These are phyloP conservation scores for Geotrichum restrictum DNA, from an alignment of 1,139 yeast genomes.

Conservation along the genomic window DNA sequence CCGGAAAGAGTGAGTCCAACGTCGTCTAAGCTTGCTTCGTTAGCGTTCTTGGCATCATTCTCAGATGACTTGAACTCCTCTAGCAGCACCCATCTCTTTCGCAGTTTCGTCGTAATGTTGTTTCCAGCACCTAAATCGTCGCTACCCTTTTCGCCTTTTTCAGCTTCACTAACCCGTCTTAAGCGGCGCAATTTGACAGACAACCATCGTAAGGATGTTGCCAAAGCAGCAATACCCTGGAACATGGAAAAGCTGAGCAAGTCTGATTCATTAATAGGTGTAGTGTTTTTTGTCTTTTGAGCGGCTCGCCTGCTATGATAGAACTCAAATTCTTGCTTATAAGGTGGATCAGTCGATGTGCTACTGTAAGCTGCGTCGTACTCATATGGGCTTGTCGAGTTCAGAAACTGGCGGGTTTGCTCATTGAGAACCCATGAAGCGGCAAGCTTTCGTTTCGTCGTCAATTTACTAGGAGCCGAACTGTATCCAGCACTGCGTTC, in stretches of 20 bases:
- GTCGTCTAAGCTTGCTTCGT: constrained; percentile 22
- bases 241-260: constrained; percentile 14
- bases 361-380: constrained; percentile 17
- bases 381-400: constrained; percentile 13
- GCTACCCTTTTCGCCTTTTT: constrained; percentile 8
- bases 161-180: constrained; percentile 12
- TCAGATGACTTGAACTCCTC: constrained; percentile 27
- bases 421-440: constrained; percentile 20
- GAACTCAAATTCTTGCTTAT: constrained; percentile 19
- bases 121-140: neutral
- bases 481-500: constrained; percentile 7
- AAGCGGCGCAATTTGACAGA: constrained; percentile 14
- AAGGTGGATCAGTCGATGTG: constrained; percentile 9
- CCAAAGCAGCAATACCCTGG: constrained; percentile 18
- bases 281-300: constrained; percentile 15
- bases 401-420: constrained; percentile 10
- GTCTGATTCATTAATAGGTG: constrained; percentile 16
- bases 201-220: constrained; percentile 21
- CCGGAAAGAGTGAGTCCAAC: constrained; percentile 33
- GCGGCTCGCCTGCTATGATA: constrained; percentile 17
- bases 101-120: constrained; percentile 20
- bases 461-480: constrained; percentile 5
- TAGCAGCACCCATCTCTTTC: constrained; percentile 35
- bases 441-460: constrained; percentile 19
- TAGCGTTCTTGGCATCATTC: constrained; percentile 15